Conservation (phyloP, 768 basidiomycete genomes). For the Trametes meyenii region DNA sequence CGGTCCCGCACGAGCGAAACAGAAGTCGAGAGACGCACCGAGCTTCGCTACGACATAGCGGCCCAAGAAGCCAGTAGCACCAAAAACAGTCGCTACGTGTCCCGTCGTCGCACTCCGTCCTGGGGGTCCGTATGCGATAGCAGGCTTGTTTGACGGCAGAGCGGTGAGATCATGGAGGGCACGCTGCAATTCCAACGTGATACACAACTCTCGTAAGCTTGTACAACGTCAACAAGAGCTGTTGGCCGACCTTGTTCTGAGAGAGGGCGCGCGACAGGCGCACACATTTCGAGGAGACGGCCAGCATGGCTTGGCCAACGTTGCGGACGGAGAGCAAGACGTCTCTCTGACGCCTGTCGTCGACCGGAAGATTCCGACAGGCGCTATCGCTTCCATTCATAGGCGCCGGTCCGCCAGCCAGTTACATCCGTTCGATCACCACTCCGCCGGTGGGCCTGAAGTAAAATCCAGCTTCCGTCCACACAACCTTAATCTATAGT, state of each 20-base stretch:
- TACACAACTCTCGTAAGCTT: not conserved
- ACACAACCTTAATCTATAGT: too few relatives aligned
- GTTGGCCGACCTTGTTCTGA: constrained; percentile 47
- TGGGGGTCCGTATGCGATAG: constrained; percentile 75
- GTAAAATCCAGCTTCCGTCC: too few relatives aligned
- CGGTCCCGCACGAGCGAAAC: not conserved
- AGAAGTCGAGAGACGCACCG: constrained; percentile 50
- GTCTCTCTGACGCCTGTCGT: constrained; percentile 22
- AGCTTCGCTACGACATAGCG: constrained; percentile 93
- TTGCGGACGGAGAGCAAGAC: constrained; percentile 26
- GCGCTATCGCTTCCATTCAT: not conserved
- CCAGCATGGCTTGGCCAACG: constrained; percentile 33
- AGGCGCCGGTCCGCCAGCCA: not conserved
- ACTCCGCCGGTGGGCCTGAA: not conserved
- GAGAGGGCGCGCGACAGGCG: constrained; percentile 56
- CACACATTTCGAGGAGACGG: constrained; percentile 28
- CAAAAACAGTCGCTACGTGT: constrained; percentile 95
- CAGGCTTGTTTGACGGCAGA: constrained; percentile 60
- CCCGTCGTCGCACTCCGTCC: constrained; percentile 89
- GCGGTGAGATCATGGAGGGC: constrained; percentile 73
- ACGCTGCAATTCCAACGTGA: constrained; percentile 48
- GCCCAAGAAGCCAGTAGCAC: constrained; percentile 93
- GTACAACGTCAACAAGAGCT: not conserved
- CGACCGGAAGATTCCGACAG: constrained; percentile 24
- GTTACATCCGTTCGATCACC: constrained; percentile 3